A percentile compares a stretch with the other conserved stretches of the same genome.
Conservation (phyloP, 2,329 filamentous ascomycete genomes). For the Aureobasidium sp. region DNA sequence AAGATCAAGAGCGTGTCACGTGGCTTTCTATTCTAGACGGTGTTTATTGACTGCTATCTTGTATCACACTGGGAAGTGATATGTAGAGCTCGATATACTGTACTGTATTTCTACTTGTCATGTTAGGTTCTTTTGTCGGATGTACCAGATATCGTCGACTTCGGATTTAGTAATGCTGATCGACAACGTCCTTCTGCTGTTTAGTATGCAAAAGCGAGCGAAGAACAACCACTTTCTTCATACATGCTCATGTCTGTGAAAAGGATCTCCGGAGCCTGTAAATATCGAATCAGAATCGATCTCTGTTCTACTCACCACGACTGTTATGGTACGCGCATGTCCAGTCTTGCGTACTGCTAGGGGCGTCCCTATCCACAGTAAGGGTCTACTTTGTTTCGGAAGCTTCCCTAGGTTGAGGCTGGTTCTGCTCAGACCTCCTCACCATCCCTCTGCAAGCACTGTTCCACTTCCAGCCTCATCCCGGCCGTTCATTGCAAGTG, state of each 20-base stretch:
- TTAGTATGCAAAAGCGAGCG: too few species aligned
- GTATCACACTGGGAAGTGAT: neutral
- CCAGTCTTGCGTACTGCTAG: neutral
- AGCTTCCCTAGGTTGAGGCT: neutral
- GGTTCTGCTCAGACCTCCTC: neutral
- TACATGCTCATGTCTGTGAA: too few species aligned
- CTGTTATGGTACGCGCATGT: neutral
- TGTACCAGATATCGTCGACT: neutral
- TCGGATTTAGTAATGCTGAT: neutral
- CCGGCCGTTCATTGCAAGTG: neutral
- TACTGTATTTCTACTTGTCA: neutral
- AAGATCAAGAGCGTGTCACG: slow-evolving; percentile 13
- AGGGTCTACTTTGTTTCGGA: neutral
- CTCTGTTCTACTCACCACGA: neutral
- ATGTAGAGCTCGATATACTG: neutral
- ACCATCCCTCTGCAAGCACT: neutral
- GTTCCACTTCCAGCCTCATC: neutral
- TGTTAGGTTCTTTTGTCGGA: neutral
- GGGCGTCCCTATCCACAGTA: neutral
- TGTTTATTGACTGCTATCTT: neutral
- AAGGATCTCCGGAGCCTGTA: too few species aligned
- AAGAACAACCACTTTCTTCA: too few species aligned
- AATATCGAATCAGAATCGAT: too few species aligned
- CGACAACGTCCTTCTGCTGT: neutral
- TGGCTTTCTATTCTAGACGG: neutral